Evolutionary conservation across 164 flowering plant species (phyloP).

Genomic region (Aristolochia californica): DNA sequence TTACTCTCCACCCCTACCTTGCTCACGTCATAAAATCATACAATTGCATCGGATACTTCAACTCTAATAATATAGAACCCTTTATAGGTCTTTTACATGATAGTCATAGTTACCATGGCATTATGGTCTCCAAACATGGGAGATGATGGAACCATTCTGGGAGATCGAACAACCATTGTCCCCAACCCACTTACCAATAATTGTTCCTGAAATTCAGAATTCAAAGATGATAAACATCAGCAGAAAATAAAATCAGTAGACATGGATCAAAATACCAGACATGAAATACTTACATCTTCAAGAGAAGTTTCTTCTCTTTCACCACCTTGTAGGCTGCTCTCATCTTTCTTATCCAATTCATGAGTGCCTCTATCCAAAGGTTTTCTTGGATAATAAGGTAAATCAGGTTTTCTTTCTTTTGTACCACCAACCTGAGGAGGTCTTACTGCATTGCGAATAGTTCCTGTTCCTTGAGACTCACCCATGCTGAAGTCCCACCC

Average conservation of each 20-base stretch:
- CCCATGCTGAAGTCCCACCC: constrained; percentile 94
- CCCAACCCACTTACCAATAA: constrained; percentile 55
- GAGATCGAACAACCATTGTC: constrained; percentile 74
- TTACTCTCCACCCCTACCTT: no score
- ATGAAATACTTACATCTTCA: constrained; percentile 40
- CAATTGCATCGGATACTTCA: no score
- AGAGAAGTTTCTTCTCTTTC: constrained; percentile 22
- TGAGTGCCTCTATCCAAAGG: constrained; percentile 28
- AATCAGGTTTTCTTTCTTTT: constrained; percentile 53
- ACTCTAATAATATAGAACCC: no score
- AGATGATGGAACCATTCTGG: constrained; percentile 44
- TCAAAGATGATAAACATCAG: neutral
- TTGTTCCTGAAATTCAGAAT: constrained; percentile 41
- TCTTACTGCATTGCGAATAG: constrained; percentile 41
- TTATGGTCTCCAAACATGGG: constrained; percentile 37
- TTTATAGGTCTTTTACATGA: no score
- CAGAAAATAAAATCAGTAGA: no score
- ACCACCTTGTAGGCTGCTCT: constrained; percentile 23
- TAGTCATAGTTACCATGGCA: constrained; percentile 26
- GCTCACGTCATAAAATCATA: no score
- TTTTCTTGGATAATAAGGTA: constrained; percentile 32
- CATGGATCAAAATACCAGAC: no score
- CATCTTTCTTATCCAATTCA: constrained; percentile 28
- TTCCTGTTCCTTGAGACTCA: constrained; percentile 47
- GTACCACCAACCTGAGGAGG: constrained; percentile 42